Conservation (phyloP, 306 rosid genomes). For the Arachis hypogaea region DNA sequence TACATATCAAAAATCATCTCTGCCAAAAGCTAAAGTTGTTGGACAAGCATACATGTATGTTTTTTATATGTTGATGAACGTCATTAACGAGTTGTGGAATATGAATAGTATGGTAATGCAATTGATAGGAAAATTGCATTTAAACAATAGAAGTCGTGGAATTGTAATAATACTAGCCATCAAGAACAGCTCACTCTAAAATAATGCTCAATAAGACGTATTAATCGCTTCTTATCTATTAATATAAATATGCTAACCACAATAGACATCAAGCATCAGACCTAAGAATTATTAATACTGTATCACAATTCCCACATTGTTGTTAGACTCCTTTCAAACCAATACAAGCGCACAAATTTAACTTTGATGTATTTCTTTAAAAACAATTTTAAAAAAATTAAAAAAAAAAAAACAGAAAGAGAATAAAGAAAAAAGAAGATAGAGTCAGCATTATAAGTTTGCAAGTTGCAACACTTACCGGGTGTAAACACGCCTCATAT, state of each 20-base stretch:
- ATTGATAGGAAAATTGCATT: neutral
- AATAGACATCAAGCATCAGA: neutral
- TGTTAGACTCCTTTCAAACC: neutral
- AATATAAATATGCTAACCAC: neutral
- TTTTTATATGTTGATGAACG: neutral
- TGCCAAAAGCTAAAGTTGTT: neutral
- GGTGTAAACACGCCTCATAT: conserved; percentile 96
- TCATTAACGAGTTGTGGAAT: too few species aligned
- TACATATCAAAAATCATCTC: neutral
- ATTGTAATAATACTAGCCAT: too few species aligned
- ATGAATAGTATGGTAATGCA: neutral
- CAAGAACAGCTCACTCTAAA: neutral
- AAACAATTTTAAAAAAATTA: neutral
- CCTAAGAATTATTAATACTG: neutral
- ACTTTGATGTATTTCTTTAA: neutral
- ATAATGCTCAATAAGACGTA: too few species aligned
- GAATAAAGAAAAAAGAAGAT: neutral
- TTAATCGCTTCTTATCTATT: too few species aligned
- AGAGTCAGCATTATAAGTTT: conserved; percentile 17
- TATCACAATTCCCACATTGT: neutral
- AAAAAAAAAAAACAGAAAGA: neutral
- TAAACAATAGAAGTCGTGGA: neutral
- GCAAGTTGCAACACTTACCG: conserved; percentile 52
- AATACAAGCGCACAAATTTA: conserved; percentile 25
- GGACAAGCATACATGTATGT: neutral